phyloP scores from a whole-genome alignment of 257 asterid species.

The Penstemon eatonii region DNA sequence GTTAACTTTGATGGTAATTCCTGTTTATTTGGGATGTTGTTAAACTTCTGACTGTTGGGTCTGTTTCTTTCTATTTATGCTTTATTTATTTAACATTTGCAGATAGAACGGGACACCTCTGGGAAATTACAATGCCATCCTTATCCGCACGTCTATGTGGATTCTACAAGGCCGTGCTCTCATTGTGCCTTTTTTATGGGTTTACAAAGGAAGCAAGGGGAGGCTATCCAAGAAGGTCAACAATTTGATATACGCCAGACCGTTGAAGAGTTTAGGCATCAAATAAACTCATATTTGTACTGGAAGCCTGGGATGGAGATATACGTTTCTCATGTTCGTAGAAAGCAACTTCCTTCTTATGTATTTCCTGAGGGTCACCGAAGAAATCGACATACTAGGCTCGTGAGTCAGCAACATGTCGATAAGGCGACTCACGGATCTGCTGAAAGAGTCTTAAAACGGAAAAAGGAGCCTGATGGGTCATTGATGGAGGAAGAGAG shows the following conservation, averaged over 20 bases:
- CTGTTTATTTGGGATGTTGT: conserved; percentile 28
- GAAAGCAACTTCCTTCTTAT: conserved; percentile 85
- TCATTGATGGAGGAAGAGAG: conserved; percentile 38
- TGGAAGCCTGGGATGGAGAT: conserved; percentile 98
- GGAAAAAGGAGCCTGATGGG: conserved; percentile 55
- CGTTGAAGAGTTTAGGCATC: conserved; percentile 89
- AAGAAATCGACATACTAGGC: conserved; percentile 57
- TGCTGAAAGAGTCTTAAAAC: conserved; percentile 48
- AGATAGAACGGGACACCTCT: conserved; percentile 87
- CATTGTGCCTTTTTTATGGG: conserved; percentile 91
- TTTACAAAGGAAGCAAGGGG: conserved; percentile 84
- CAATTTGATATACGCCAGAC: conserved; percentile 92
- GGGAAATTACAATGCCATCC: conserved; percentile 96
- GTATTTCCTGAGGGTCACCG: conserved; percentile 80
- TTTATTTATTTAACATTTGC: conserved; percentile 40
- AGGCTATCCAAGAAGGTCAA: conserved; percentile 80
- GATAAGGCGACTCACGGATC: conserved; percentile 44
- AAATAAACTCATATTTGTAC: conserved; percentile 64
- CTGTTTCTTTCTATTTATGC: conserved; percentile 25
- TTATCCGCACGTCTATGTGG: conserved; percentile 70
- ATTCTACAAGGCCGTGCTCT: conserved; percentile 63
- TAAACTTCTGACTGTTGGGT: not conserved
- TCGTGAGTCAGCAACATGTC: conserved; percentile 40
- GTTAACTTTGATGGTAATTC: conserved; percentile 80
- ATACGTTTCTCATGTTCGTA: conserved; percentile 80